Base-by-base conservation (phyloP, 148 eudicot genomes). In the Rhododendron kiyosumense region DNA sequence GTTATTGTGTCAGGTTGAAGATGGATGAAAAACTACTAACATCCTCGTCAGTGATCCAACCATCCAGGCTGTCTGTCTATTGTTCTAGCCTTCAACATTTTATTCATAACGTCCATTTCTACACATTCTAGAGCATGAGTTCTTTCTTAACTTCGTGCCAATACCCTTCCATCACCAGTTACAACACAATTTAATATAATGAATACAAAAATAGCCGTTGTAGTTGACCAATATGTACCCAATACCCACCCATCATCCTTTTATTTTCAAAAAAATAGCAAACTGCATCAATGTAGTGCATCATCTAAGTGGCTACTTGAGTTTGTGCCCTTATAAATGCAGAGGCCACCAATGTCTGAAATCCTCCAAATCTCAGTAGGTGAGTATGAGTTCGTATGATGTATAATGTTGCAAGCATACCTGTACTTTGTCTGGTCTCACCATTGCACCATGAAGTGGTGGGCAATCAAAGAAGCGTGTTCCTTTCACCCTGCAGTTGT, bases 341-440 rank as follows among this genome's bases (percentile, higher is more conserved):
- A 38, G 48, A 36, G 79, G 79, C 11, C 79, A 76, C n/a, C n/a
- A 34, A 17, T 76, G 43, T 38, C 46, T 45, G 57, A 51, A 38
- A 67, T 65, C 12, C 78, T 54, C 18, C 48, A 57, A 24, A 34
- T 81, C 48, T 57, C 73, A 81, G 13, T 20, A 81, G 26, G 12
- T 32, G 63, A 54, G 13, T 81, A 18, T 43, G 20, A 59, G 52
- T 61, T n/a, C 34, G 76, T 4, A 17, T 13, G n/a, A 54, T 85
- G 49, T 79, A 54, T 67, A 13, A 86, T 20, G 41, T 76, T 48
- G 78, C 78, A 83, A 36, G 52, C 92, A 79, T 86, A 96, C 99
- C 97, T 95, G 92, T 77, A 95, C 96, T 95, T 94, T 96, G 85
- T 96, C 98, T 65, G 99, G 98, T 89, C 98, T 92, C 87, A 96